Evolutionary conservation across 2,329 filamentous ascomycete genomes (phyloP).

Genomic region (Bipolaris zeicola): DNA sequence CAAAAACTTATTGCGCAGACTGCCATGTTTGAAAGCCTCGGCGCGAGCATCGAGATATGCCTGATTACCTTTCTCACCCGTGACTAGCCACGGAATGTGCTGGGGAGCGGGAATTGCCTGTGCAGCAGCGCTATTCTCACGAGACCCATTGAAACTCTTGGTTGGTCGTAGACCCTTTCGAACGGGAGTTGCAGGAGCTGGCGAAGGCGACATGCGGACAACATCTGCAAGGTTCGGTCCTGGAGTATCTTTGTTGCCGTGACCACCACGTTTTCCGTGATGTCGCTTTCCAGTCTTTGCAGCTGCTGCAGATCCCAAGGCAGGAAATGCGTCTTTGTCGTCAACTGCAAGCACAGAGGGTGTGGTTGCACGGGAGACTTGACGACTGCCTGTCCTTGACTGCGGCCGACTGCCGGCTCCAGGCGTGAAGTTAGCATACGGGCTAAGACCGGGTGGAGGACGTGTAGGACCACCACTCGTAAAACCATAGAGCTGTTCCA

Average conservation of each 20-base stretch:
- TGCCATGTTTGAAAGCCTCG: slow-evolving; percentile 96
- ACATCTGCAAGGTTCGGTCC: slow-evolving; percentile 82
- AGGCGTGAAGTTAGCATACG: slow-evolving; percentile 63
- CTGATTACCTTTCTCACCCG: slow-evolving; percentile 87
- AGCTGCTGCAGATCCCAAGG: slow-evolving; percentile 74
- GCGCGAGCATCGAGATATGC: slow-evolving; percentile 93
- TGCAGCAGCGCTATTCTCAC: slow-evolving; percentile 80
- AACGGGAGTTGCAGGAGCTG: slow-evolving; percentile 64
- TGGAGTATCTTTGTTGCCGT: slow-evolving; percentile 63
- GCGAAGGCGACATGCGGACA: slow-evolving; percentile 91
- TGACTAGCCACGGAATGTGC: slow-evolving; percentile 95
- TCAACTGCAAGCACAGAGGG: slow-evolving; percentile 79
- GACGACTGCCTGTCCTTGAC: slow-evolving; percentile 84
- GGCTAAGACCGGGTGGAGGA: slow-evolving; percentile 73
- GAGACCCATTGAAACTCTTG: slow-evolving; percentile 67
- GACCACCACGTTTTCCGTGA: slow-evolving; percentile 86
- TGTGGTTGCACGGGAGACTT: slow-evolving; percentile 68
- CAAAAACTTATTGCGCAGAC: slow-evolving; percentile 93
- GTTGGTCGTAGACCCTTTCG: slow-evolving; percentile 67
- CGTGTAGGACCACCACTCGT: slow-evolving; percentile 49
- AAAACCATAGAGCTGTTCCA: slow-evolving; percentile 52
- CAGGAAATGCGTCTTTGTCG: slow-evolving; percentile 94
- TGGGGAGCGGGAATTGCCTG: slow-evolving; percentile 85
- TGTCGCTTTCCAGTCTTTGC: slow-evolving; percentile 85
- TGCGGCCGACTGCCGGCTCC: slow-evolving; percentile 66